Evolutionary conservation across 2,329 filamentous ascomycete species (phyloP), one percentile per base, ranked within the genome.

Genomic region (Penicillium capsulatum): DNA sequence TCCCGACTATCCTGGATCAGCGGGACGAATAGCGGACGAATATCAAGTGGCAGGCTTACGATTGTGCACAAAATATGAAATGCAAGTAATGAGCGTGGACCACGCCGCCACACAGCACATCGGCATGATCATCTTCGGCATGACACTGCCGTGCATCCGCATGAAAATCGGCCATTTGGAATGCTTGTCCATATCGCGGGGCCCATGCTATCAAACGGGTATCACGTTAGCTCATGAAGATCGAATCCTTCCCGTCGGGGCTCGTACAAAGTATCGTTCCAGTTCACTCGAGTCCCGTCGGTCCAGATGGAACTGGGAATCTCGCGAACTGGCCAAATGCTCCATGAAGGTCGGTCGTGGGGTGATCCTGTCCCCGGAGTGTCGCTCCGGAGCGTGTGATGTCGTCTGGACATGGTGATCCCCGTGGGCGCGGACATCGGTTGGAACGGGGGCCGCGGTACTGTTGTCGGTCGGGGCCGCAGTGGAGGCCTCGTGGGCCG

Each of bases 101-200:
- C 85, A 89, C 10, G 54, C 55, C 10, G 71, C 77, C 20, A 88
- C 71, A 42, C 83, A 72, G 8, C 75, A 7, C 14, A 90, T 61
- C 0, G 85, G 85, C 5, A 89, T 58, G 27, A 89, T 77, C 75
- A 90, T 79, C 57, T 84, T 81, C 9, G 85, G 85, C 41, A 84
- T 61, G 45, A 90, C 80, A 47, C 80, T 85, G 53, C 85, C 85
- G 60, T 87, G 84, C 67, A 90, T 74, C 42, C 83, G 82, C 60
- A 90, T 66, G 59, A 88, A 84, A 47, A 80, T 76, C 13, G 85
- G 85, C 74, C 83, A 82, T 72, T 86, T 88, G 14, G 83, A 87
- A 63, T 89, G 84, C 55, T 78, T 78, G 42, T 79, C 73, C 48
- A 86, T 76, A 59, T 88, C 80, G 45, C 82, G 76, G 34, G 85